These are phyloP conservation scores for Diplodia scrobiculata DNA, from an alignment of 2,329 filamentous ascomycete species.

Conservation along the genomic window DNA sequence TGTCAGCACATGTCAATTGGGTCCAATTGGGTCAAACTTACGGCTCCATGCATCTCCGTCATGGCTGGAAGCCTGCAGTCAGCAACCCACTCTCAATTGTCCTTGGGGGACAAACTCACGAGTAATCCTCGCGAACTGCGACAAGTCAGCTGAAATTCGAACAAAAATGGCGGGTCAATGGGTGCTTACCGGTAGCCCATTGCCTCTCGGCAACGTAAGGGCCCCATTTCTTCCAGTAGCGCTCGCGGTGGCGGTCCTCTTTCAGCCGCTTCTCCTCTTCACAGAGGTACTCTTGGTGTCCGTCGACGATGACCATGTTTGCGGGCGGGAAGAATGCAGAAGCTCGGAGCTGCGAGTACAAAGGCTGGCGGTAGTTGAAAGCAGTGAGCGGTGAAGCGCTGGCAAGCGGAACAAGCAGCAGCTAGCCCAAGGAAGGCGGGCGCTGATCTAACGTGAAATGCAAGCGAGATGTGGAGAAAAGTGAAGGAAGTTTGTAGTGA, in stretches of 20 bases:
- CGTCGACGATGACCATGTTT: slow-evolving; percentile 82
- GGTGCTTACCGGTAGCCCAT: slow-evolving; percentile 84
- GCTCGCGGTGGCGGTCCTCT: slow-evolving; percentile 77
- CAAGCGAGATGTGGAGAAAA: slow-evolving; percentile 23
- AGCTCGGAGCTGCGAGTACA: slow-evolving; percentile 1
- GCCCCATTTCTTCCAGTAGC: slow-evolving; percentile 99
- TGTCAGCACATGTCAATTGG: slow-evolving; percentile 36
- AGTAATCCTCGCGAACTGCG: slow-evolving; percentile 87
- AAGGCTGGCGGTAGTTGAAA: slow-evolving; percentile 4
- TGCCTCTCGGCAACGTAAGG: slow-evolving; percentile 91
- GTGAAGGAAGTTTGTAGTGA: background rate
- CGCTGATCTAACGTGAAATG: slow-evolving; percentile 14
- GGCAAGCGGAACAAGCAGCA: background rate
- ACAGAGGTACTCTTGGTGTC: slow-evolving; percentile 77
- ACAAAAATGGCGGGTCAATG: slow-evolving; percentile 10
- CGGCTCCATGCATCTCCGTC: slow-evolving; percentile 93
- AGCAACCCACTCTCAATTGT: slow-evolving; percentile 31
- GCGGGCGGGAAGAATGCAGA: background rate
- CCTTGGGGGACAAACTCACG: slow-evolving; percentile 51
- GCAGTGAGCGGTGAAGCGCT: slow-evolving; percentile 1
- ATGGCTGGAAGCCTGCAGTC: slow-evolving; percentile 55
- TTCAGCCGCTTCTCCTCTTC: slow-evolving; percentile 88
- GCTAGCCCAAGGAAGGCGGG: slow-evolving; percentile 19
- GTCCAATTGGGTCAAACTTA: slow-evolving; percentile 54
- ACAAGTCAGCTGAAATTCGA: slow-evolving; percentile 37